Conservation (phyloP, 129 eudicot genomes). For the Artemisia tridentata region DNA sequence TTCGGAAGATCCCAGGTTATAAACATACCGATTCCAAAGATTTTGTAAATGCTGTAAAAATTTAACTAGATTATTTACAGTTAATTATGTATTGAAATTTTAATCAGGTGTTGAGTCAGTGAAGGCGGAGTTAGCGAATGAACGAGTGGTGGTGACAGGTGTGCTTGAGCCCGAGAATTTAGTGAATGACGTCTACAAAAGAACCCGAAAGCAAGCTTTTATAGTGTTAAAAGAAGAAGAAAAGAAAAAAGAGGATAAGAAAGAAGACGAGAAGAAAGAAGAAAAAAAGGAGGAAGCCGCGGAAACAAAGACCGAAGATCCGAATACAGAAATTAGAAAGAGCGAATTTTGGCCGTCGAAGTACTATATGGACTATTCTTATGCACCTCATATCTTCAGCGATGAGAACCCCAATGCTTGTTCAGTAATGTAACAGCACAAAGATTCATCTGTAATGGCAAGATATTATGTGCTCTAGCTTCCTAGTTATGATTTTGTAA, state of each 20-base stretch:
- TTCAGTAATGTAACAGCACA: not conserved
- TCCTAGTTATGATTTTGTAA: too few relatives aligned
- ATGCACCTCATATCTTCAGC: constrained; percentile 76
- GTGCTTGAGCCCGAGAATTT: constrained; percentile 59
- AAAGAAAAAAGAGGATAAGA: constrained; percentile 39
- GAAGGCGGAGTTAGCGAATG: constrained; percentile 56
- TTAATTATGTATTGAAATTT: not conserved
- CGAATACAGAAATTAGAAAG: constrained; percentile 42
- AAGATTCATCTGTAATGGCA: too few relatives aligned
- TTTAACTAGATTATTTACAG: too few relatives aligned
- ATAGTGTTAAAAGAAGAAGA: constrained; percentile 50
- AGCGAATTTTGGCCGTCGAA: constrained; percentile 57
- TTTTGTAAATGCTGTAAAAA: not conserved
- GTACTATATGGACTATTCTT: constrained; percentile 55
- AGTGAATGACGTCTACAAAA: constrained; percentile 56
- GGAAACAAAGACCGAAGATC: constrained; percentile 39
- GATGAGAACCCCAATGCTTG: constrained; percentile 92
- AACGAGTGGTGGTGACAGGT: constrained; percentile 66
- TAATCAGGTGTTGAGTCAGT: constrained; percentile 69
- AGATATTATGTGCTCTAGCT: too few relatives aligned
- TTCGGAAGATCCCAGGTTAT: constrained; percentile 60
- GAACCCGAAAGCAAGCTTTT: constrained; percentile 64
- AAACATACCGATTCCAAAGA: not conserved
- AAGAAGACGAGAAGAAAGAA: constrained; percentile 42
- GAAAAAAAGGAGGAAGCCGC: constrained; percentile 29